Evolutionary conservation across 2,329 filamentous ascomycete genomes (phyloP), one percentile per base, ranked within the genome.

Genomic region (Botryosphaeria dothidea): DNA sequence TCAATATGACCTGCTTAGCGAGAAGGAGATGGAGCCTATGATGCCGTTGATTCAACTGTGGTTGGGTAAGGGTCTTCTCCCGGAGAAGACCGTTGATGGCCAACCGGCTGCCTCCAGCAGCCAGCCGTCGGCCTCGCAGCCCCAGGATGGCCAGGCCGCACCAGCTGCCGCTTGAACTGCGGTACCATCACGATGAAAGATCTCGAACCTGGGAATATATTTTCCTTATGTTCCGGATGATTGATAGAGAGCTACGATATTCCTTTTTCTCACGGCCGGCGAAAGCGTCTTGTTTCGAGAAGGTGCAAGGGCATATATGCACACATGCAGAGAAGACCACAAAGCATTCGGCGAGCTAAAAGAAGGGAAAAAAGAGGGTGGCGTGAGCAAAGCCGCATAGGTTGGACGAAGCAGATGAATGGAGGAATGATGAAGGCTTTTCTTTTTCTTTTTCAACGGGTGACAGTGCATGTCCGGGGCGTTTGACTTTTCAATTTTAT

Each of bases 1-100:
- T 74, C 87, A 97, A 74, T 89, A 93, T 67, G 78, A 79, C 15
- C 72, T 98, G 81, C 86, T 98, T 67, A 90, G 90, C 70, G 92
- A 93, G 66, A 90, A 92, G 73, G 94, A 97, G 79, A 86, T 96
- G 72, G 93, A 97, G 83, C 94, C 94, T 23, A 97, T 98, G 92
- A 92, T 96, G 81, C 92, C 92, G 27, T 81, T 98, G 70, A 92
- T 98, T 70, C 93, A 97, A 73, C 85, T 97, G 54, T 97, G 93
- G 90, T 89, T 93, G 27, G 90, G 90, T 68, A 94, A 94, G 74
- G 93, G 93, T 66, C 91, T 93, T 27, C 91, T 98, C 71, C 93
- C 93, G 23, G 63, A 45, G 17, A 65, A 65, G 54, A 45, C 52
- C 21, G 45, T n/a, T 5, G 63, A 65, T n/a, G 19, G 15, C 21